Conservation (phyloP, 768 basidiomycete species). For the Kwoniella sp. region DNA sequence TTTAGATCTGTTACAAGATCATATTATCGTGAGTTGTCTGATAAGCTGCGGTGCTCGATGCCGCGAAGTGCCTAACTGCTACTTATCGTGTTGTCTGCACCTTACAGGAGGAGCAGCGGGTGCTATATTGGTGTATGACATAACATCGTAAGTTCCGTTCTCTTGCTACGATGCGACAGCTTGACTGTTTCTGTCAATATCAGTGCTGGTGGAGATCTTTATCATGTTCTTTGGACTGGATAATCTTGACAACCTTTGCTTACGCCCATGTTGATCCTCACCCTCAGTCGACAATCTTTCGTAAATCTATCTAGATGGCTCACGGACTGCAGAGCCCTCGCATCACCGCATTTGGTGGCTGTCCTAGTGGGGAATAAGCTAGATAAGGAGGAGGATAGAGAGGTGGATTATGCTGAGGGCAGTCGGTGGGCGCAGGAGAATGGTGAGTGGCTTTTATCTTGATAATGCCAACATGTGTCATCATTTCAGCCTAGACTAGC, state of each 20-base stretch:
- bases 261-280: background rate
- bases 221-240: no score
- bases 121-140: constrained; percentile 58
- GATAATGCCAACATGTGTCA: background rate
- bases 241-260: background rate
- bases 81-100: no score
- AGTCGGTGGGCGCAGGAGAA: constrained; percentile 95
- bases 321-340: constrained; percentile 87
- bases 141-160: constrained; percentile 62
- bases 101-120: constrained; percentile 69
- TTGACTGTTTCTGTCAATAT: background rate
- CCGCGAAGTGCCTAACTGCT: no score
- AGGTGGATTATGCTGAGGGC: constrained; percentile 94
- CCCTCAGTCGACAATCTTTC: constrained; percentile 79
- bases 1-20: constrained; percentile 85
- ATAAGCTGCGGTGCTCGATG: background rate
- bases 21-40: constrained; percentile 67
- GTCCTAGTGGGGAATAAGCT: constrained; percentile 85
- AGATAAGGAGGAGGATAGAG: constrained; percentile 85
- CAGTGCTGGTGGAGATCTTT: no score
- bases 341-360: constrained; percentile 81
- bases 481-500: background rate
- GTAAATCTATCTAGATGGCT: constrained; percentile 83
- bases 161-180: background rate
- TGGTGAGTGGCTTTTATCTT: constrained; percentile 60